These are phyloP conservation scores for Stachybotrys elegans DNA, from an alignment of 2,329 filamentous ascomycete species.

Conservation along the genomic window DNA sequence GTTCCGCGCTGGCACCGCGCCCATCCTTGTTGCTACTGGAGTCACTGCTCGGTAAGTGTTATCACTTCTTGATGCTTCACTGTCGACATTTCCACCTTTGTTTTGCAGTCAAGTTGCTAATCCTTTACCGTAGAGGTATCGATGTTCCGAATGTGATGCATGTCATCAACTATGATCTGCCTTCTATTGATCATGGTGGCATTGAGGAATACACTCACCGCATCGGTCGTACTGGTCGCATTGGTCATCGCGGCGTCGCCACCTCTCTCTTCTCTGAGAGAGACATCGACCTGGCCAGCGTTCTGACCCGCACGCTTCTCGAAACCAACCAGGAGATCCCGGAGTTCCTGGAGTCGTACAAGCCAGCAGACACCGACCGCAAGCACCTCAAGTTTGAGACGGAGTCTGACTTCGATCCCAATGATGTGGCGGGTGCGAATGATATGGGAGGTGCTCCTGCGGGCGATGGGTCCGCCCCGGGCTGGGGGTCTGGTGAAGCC, in stretches of 20 bases:
- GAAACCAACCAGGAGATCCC: slow-evolving; percentile 77
- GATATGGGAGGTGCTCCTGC: slow-evolving; percentile 5
- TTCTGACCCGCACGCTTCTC: slow-evolving; percentile 74
- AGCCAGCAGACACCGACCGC: slow-evolving; percentile 49
- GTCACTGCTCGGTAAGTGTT: slow-evolving; percentile 80
- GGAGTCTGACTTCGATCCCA: slow-evolving; percentile 47
- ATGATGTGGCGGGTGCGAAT: slow-evolving; percentile 22
- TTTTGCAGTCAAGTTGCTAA: no score
- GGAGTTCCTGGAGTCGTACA: slow-evolving; percentile 67
- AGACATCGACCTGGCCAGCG: slow-evolving; percentile 66
- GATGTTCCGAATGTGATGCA: slow-evolving; percentile 84
- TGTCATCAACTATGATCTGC: slow-evolving; percentile 91
- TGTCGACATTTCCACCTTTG: no score
- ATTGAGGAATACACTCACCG: slow-evolving; percentile 93
- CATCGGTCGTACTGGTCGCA: slow-evolving; percentile 92
- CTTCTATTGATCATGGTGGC: slow-evolving; percentile 68
- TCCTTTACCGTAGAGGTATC: no score
- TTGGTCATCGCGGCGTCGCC: slow-evolving; percentile 79
- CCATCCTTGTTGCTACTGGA: slow-evolving; percentile 81
- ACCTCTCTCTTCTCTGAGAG: slow-evolving; percentile 83
- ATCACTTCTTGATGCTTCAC: no score
- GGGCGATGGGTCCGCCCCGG: slow-evolving; percentile 9
- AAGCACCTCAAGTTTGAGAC: slow-evolving; percentile 49
- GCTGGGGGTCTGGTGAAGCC: neutral
- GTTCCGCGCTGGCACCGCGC: slow-evolving; percentile 69